Percentiles rank a stretch among this genome's conserved stretches.
Evolutionary conservation across 352 stramenopile species (phyloP).

Genomic region (Phytophthora sp.): DNA sequence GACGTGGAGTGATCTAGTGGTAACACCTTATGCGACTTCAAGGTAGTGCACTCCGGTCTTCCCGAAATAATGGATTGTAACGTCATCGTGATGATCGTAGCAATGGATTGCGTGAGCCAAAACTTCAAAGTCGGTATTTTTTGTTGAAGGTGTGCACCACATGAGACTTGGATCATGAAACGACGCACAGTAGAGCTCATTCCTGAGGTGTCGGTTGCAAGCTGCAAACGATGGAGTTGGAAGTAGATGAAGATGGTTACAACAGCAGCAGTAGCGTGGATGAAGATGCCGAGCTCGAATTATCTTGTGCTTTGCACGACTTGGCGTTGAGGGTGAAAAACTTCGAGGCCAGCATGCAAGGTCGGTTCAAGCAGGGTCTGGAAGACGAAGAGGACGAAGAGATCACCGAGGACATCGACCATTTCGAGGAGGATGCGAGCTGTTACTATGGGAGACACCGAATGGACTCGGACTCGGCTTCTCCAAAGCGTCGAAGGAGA

Average conservation of each 20-base stretch:
- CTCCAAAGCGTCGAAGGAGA: constrained; percentile 32
- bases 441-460: constrained; percentile 1
- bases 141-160: constrained; percentile 31
- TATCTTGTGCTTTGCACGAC: constrained; percentile 78
- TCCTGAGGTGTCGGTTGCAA: background rate
- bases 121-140: too few species aligned
- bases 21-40: too few species aligned
- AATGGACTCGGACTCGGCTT: constrained; percentile 29
- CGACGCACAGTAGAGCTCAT: background rate
- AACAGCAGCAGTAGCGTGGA: constrained; percentile 68
- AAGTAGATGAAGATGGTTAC: constrained; percentile 49
- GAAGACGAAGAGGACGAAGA: constrained; percentile 52
- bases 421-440: constrained; percentile 39
- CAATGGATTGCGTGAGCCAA: too few species aligned
- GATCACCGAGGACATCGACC: constrained; percentile 71
- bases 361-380: constrained; percentile 39
- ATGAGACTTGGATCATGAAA: constrained; percentile 30
- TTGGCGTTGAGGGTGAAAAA: constrained; percentile 65
- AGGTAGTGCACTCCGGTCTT: too few species aligned
- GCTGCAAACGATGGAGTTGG: constrained; percentile 27
- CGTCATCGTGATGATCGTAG: too few species aligned
- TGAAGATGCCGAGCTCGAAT: constrained; percentile 77
- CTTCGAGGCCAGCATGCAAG: constrained; percentile 79
- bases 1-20: too few species aligned
- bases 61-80: too few species aligned